Base-by-base conservation (phyloP, 2,329 filamentous ascomycete genomes). In the Aspergillus nomiae region DNA sequence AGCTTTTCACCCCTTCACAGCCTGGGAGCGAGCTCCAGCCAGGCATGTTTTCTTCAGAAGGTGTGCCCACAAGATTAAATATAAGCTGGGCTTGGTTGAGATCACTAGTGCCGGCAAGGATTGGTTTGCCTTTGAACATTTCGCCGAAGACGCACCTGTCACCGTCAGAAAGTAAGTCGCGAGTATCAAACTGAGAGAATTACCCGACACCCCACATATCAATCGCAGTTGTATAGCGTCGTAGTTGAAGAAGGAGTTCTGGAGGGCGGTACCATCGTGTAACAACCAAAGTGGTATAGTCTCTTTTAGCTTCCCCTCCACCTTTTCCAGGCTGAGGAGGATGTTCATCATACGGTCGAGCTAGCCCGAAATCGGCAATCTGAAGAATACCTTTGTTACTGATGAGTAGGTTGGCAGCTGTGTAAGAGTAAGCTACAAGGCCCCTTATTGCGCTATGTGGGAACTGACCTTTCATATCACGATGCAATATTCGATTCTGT, bases 141-240 rank as follows among this genome's bases (percentile, higher is more conserved):
- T 99, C 95, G 58, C 93, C 95, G 79, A 99, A 97, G 2, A 99
- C 93, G 74, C 95, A 99, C n/a, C 91, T 93, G 38, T 36, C 62
- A 77, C 62, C 72, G 70, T 70, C 58, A 75, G 66, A 60, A 54
- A 32, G 14, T 19, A 45, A 48, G 58, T 41, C n/a, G 65, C 9
- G 8, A 55, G 51, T 7, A n/a, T 11, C 16, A 56, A 11, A 60
- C 30, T 11, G 19, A 58, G 24, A 58, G 58, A 76, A 88, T 82
- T 83, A 94, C 91, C 94, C 95, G 69, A 97, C 94, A 70, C 95
- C 95, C 95, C 95, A 99, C 80, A 99, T 88, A 78, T 99, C 95
- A 72, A 99, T 97, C 11, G 95, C 94, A 16, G 94, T 92, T n/a
- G 95, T 99, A 78, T 99, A 99, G 68, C 88, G 88, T 71, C 93